These are phyloP conservation scores for Euphorbia lathyris DNA, from an alignment of 345 rosid genomes.

Conservation along the genomic window DNA sequence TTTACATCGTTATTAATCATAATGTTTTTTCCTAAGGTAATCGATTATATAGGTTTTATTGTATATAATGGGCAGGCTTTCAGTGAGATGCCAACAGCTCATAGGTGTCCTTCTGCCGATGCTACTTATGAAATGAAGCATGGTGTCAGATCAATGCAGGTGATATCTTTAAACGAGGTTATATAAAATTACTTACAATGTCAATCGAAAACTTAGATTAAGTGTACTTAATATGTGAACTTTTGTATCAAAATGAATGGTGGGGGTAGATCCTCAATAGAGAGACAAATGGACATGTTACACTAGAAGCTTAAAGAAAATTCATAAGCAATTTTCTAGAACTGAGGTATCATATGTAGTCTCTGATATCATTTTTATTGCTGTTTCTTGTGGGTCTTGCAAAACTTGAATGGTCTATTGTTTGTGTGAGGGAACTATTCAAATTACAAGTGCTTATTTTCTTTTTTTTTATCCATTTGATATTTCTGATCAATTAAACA, in stretches of 20 bases:
- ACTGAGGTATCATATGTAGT: conserved; percentile 58
- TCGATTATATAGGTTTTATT: conserved; percentile 7
- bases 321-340: conserved; percentile 66
- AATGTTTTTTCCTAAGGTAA: background rate
- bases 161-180: conserved; percentile 23
- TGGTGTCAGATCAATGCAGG: conserved; percentile 96
- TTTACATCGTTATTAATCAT: too few species aligned
- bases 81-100: conserved; percentile 88
- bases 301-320: conserved; percentile 95
- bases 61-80: conserved; percentile 57
- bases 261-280: conserved; percentile 99
- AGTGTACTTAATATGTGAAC: conserved; percentile 9
- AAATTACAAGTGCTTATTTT: too few species aligned
- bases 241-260: conserved; percentile 50
- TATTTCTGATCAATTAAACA: too few species aligned
- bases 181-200: background rate
- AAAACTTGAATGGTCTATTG: too few species aligned
- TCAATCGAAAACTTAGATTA: background rate
- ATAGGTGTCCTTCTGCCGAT: conserved; percentile 98
- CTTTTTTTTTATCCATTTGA: too few species aligned
- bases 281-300: conserved; percentile 97
- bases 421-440: too few species aligned
- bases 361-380: background rate
- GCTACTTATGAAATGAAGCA: conserved; percentile 99
- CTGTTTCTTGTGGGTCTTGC: background rate